Conservation (phyloP, 1,139 yeast species). For the Lizanozyma gosingica region DNA sequence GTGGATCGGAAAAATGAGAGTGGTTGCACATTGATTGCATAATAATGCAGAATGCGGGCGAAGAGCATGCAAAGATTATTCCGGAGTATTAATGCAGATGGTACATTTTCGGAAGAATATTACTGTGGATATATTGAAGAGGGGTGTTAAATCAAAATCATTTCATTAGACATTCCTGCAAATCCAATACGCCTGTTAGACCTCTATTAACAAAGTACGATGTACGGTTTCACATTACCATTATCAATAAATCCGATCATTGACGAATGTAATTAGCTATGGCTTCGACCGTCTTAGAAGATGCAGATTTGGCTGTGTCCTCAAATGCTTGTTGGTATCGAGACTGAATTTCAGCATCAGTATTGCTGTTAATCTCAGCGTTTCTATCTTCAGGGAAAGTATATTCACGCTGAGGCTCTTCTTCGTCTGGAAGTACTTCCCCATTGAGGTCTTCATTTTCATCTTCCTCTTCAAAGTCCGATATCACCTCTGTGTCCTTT, state of each 20-base stretch:
- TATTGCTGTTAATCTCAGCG: conserved; percentile 45
- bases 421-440: conserved; percentile 55
- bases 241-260: neutral
- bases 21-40: too few species aligned
- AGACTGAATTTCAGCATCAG: conserved; percentile 51
- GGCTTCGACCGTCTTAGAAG: conserved; percentile 60
- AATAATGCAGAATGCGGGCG: too few species aligned
- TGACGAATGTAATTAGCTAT: conserved; percentile 53
- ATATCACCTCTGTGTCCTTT: conserved; percentile 54
- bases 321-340: conserved; percentile 70
- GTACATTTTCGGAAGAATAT: too few species aligned
- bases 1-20: too few species aligned
- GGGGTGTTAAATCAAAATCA: too few species aligned
- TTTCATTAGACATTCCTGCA: too few species aligned
- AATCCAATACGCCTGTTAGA: too few species aligned
- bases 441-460: conserved; percentile 56
- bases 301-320: conserved; percentile 49
- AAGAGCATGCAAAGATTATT: too few species aligned
- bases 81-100: too few species aligned
- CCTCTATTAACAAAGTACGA: too few species aligned
- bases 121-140: too few species aligned
- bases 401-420: conserved; percentile 53
- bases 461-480: conserved; percentile 50
- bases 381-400: conserved; percentile 66
- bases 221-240: neutral